Evolutionary conservation across 2,329 filamentous ascomycete species (phyloP), one percentile per base, ranked within the genome.

Genomic region (Monosporascus sp.): DNA sequence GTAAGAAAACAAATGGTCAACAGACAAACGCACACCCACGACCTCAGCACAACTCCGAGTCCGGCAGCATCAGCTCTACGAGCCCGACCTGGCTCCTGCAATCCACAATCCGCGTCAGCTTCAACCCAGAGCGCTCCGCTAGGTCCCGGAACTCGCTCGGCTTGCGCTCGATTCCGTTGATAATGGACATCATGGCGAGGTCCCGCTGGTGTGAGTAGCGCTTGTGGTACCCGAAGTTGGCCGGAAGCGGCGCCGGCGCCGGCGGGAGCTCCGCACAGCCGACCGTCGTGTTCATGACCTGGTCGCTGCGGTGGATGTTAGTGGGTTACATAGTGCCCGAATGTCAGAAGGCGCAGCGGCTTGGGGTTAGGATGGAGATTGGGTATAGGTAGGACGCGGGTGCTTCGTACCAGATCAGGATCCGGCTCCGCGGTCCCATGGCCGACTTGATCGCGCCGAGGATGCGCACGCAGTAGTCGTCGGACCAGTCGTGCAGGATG

Each of bases 161-260:
- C 40, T 65, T 70, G 2, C 68, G 58, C 59, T 72, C 69, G 38
- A 72, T 71, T 1, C 69, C 69, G 44, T 70, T 72, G 55, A 70
- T 68, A 37, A 63, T 62, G 2, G 63, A 52, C 66, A 70, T 70
- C 62, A 72, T 65, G 37, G 58, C 60, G 8, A 70, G 52, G 46
- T 70, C 68, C 1, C 68, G 64, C 44, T 63, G 58, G 43, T 70
- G 68, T 3, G 58, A 65, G 46, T 67, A 70, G 6, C 68, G 56
- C 17, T 60, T 61, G 53, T 64, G 66, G 51, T 69, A 68, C 5
- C 69, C 68, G 51, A 63, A 70, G 48, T 71, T 71, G 6, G 67
- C 66, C 7, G 66, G 67, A n/a, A 71, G 55, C 1, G 67, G 62
- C 8, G 47, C 50, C 1, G 69, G 68, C 3, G 69, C 69, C 3